These are phyloP conservation scores for Setomelanomma holmii DNA, from an alignment of 2,329 filamentous ascomycete species.

Conservation along the genomic window DNA sequence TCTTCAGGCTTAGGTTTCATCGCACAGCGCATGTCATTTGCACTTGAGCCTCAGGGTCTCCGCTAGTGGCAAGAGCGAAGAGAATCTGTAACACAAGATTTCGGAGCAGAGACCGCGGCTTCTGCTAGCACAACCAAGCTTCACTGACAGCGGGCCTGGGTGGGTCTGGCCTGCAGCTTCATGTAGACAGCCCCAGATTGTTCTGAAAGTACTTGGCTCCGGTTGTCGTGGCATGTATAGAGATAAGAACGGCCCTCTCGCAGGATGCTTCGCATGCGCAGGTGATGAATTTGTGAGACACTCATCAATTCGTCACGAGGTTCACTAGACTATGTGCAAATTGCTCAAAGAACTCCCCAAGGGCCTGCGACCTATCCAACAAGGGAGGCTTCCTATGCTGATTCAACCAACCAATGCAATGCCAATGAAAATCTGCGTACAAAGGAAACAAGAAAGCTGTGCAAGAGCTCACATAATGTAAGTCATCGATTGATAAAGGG, in stretches of 20 bases:
- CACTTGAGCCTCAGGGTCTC: neutral
- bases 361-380: constrained; percentile 16
- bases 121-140: neutral
- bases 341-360: constrained; percentile 10
- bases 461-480: neutral
- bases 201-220: neutral
- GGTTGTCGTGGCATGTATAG: constrained; percentile 1
- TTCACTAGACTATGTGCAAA: neutral
- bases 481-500: neutral
- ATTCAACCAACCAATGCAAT: constrained; percentile 8
- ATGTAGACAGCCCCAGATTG: neutral
- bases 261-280: neutral
- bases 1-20: neutral
- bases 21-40: neutral
- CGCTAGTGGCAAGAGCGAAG: neutral
- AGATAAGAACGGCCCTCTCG: neutral
- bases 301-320: constrained; percentile 2
- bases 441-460: constrained; percentile 8
- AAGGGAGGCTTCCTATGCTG: constrained; percentile 21
- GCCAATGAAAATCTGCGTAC: constrained; percentile 8
- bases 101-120: neutral
- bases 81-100: neutral
- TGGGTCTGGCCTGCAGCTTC: neutral
- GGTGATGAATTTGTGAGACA: neutral
- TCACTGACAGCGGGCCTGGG: neutral